A percentile compares a stretch with the other conserved stretches of the same genome.
Conservation (phyloP, 768 basidiomycete species). For the Tricholomella constricta region DNA sequence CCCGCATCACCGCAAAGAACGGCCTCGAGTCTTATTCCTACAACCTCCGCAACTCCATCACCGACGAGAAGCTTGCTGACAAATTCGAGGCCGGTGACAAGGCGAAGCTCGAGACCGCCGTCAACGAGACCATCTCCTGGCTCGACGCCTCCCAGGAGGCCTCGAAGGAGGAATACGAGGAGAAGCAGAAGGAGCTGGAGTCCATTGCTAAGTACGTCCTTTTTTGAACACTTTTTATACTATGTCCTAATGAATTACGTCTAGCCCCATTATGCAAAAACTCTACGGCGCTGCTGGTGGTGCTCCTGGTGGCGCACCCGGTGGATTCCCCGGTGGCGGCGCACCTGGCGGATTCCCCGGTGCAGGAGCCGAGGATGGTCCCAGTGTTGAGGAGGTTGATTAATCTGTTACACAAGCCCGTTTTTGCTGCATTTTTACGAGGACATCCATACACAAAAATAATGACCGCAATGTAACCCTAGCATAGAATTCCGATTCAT, state of each 20-base stretch:
- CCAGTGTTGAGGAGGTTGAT: slow-evolving; percentile 90
- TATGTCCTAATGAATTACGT: slow-evolving; percentile 13
- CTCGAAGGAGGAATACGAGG: slow-evolving; percentile 92
- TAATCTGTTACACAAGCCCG: slow-evolving; percentile 36
- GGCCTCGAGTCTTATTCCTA: slow-evolving; percentile 92
- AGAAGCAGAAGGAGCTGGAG: slow-evolving; percentile 93
- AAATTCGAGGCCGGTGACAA: slow-evolving; percentile 90
- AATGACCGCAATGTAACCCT: slow-evolving; percentile 12
- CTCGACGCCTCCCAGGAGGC: slow-evolving; percentile 87
- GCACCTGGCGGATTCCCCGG: slow-evolving; percentile 72
- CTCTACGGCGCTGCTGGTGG: slow-evolving; percentile 77
- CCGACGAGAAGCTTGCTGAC: slow-evolving; percentile 81
- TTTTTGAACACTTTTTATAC: neutral
- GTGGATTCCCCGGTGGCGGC: slow-evolving; percentile 58
- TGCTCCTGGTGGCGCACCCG: slow-evolving; percentile 65
- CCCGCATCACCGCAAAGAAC: slow-evolving; percentile 88
- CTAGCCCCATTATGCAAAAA: slow-evolving; percentile 61
- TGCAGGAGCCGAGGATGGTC: slow-evolving; percentile 74
- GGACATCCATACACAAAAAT: slow-evolving; percentile 11
- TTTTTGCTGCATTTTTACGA: slow-evolving; percentile 13
- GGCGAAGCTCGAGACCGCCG: slow-evolving; percentile 74
- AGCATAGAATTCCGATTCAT: slow-evolving; percentile 2
- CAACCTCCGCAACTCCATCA: slow-evolving; percentile 90
- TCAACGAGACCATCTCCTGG: slow-evolving; percentile 85
- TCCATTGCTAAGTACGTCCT: slow-evolving; percentile 60